A percentile compares a stretch with the other conserved stretches of the same genome.
Evolutionary conservation across 805 yeast genomes (phyloP).

Genomic region (Wickerhamiella azyma): DNA sequence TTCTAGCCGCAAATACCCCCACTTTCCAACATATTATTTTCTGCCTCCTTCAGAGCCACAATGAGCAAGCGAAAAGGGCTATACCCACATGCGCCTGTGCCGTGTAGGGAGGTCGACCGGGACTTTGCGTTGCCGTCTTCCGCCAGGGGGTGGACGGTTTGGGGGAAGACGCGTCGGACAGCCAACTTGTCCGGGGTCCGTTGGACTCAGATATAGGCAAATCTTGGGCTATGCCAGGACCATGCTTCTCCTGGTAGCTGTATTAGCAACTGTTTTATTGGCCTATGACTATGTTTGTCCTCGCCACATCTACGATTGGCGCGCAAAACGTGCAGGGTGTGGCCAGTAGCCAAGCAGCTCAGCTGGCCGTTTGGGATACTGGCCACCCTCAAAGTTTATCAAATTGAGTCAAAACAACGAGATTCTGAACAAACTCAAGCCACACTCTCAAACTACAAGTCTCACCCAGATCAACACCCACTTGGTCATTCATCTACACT

Average conservation of each 20-base stretch:
- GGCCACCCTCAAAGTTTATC: background rate
- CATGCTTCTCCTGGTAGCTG: background rate
- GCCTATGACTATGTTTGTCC: slow-evolving; percentile 7
- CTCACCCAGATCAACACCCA: background rate
- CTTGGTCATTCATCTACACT: slow-evolving; percentile 13
- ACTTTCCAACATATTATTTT: too few species aligned
- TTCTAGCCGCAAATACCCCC: too few species aligned
- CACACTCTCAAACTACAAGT: background rate
- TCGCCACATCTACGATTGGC: slow-evolving; percentile 4
- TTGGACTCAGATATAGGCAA: too few species aligned
- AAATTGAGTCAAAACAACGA: background rate
- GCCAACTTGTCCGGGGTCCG: too few species aligned
- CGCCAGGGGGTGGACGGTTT: too few species aligned
- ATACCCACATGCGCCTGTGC: too few species aligned
- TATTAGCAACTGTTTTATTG: background rate
- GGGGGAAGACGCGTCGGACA: too few species aligned
- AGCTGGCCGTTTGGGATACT: slow-evolving; percentile 8
- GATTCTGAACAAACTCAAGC: background rate
- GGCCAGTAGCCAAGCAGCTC: background rate
- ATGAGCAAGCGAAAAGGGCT: too few species aligned
- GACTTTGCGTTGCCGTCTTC: too few species aligned
- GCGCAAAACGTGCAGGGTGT: background rate
- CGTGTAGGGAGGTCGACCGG: too few species aligned
- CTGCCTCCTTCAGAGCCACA: too few species aligned
- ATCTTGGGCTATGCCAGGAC: too few species aligned